Conservation (phyloP, 768 basidiomycete genomes). For the Galerina sulciceps region DNA sequence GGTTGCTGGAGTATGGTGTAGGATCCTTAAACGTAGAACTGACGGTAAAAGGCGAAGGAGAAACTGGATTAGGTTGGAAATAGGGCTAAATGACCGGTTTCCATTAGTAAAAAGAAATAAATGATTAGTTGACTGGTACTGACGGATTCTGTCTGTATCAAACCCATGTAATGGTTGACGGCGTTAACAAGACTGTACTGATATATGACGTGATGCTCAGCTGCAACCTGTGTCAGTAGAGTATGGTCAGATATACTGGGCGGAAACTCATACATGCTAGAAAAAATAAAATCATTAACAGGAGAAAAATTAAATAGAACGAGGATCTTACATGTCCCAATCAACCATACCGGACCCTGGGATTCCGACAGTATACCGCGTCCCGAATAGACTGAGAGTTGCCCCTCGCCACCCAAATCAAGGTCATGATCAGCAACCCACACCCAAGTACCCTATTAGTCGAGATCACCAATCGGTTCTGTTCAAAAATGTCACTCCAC, state of each 20-base stretch:
- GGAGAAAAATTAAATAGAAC: neutral
- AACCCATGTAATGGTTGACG: slow-evolving; percentile 68
- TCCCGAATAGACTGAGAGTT: slow-evolving; percentile 64
- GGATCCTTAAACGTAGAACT: slow-evolving; percentile 59
- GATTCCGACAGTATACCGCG: slow-evolving; percentile 81
- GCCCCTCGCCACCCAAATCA: slow-evolving; percentile 51
- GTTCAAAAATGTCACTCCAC: slow-evolving; percentile 33
- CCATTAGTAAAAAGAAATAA: neutral
- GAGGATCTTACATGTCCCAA: slow-evolving; percentile 58
- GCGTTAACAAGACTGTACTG: slow-evolving; percentile 71
- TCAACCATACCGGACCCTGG: slow-evolving; percentile 79
- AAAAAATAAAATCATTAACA: neutral
- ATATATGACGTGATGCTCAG: slow-evolving; percentile 72
- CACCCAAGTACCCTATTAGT: slow-evolving; percentile 68
- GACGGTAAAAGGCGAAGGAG: slow-evolving; percentile 59
- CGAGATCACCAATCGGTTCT: neutral
- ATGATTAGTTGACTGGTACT: slow-evolving; percentile 19
- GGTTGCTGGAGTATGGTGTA: slow-evolving; percentile 38
- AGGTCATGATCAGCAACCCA: slow-evolving; percentile 85
- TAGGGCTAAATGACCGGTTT: slow-evolving; percentile 53
- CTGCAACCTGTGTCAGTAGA: slow-evolving; percentile 28
- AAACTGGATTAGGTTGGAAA: slow-evolving; percentile 61
- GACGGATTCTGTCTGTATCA: slow-evolving; percentile 80
- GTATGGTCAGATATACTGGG: neutral
- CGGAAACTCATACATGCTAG: neutral